phyloP scores from a whole-genome alignment of 2,329 filamentous ascomycete species.

The Diplodia intermedia region DNA sequence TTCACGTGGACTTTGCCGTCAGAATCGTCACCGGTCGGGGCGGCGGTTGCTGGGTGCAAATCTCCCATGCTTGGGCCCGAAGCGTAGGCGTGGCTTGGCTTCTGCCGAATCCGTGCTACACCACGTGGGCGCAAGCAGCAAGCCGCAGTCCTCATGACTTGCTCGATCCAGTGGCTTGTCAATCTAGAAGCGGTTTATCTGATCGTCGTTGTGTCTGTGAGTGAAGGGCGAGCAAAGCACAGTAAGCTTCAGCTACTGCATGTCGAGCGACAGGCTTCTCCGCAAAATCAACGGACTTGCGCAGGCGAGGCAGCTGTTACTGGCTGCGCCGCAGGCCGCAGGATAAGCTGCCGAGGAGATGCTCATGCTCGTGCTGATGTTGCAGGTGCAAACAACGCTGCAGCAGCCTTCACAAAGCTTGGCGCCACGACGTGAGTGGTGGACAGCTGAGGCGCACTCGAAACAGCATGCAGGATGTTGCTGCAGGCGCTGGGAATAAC shows the following conservation, averaged over 20 bases:
- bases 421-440: not conserved
- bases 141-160: not conserved
- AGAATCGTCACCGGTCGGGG: constrained; percentile 4
- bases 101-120: constrained; percentile 6
- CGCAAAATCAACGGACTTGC: not conserved
- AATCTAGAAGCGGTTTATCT: not conserved
- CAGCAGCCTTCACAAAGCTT: not conserved
- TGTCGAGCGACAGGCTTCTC: constrained; percentile 9
- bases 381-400: constrained; percentile 3
- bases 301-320: not conserved
- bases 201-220: not conserved
- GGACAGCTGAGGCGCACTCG: not conserved
- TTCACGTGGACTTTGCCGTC: not conserved
- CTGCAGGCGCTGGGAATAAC: not conserved
- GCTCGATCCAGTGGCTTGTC: not conserved
- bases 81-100: constrained; percentile 1
- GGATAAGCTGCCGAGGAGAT: constrained; percentile 18
- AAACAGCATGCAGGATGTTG: not conserved
- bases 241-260: constrained; percentile 15
- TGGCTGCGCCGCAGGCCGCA: constrained; percentile 9
- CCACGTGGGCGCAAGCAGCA: constrained; percentile 19
- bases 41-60: not conserved
- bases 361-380: constrained; percentile 23
- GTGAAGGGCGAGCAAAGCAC: constrained; percentile 1
- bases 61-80: constrained; percentile 9